Percentiles rank a stretch among this genome's conserved stretches.
Evolutionary conservation across 2,329 filamentous ascomycete genomes (phyloP).

Genomic region (Beauveria australis): DNA sequence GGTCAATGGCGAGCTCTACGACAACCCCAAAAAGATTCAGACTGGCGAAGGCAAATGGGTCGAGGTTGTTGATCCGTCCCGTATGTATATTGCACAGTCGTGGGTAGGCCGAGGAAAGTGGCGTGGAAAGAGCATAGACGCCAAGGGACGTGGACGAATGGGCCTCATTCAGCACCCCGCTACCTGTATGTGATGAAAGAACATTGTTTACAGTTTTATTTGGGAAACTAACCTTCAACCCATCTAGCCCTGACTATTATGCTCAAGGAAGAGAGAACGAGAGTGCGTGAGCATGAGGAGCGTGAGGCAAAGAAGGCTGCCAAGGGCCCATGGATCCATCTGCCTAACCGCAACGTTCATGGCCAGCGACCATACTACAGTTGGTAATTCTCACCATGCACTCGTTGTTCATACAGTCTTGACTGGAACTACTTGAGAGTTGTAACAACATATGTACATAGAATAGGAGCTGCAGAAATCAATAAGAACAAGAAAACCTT

Average conservation of each 20-base stretch:
- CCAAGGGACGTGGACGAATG: slow-evolving; percentile 66
- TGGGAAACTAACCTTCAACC: slow-evolving; percentile 13
- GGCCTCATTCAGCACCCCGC: slow-evolving; percentile 61
- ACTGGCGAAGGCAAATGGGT: slow-evolving; percentile 69
- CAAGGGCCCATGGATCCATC: slow-evolving; percentile 74
- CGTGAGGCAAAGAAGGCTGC: slow-evolving; percentile 65
- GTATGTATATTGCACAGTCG: slow-evolving; percentile 83
- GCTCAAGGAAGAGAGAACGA: slow-evolving; percentile 88
- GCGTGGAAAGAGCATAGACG: slow-evolving; percentile 50
- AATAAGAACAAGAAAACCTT: neutral
- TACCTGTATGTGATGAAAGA: slow-evolving; percentile 53
- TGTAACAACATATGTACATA: slow-evolving; percentile 24
- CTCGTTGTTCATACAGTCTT: slow-evolving; percentile 12
- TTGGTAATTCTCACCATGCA: slow-evolving; percentile 54
- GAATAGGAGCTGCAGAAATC: slow-evolving; percentile 13
- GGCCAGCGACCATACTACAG: slow-evolving; percentile 84
- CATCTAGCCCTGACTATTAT: slow-evolving; percentile 62
- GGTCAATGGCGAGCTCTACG: slow-evolving; percentile 31
- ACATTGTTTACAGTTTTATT: neutral
- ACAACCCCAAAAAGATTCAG: slow-evolving; percentile 46
- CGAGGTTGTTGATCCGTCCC: slow-evolving; percentile 63
- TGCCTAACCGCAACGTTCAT: slow-evolving; percentile 78
- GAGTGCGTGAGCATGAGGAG: slow-evolving; percentile 73
- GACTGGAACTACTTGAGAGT: neutral
- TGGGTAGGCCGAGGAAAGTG: slow-evolving; percentile 78